Evolutionary conservation across 306 rosid species (phyloP).

Genomic region (Pterocarpus macrocarpus): DNA sequence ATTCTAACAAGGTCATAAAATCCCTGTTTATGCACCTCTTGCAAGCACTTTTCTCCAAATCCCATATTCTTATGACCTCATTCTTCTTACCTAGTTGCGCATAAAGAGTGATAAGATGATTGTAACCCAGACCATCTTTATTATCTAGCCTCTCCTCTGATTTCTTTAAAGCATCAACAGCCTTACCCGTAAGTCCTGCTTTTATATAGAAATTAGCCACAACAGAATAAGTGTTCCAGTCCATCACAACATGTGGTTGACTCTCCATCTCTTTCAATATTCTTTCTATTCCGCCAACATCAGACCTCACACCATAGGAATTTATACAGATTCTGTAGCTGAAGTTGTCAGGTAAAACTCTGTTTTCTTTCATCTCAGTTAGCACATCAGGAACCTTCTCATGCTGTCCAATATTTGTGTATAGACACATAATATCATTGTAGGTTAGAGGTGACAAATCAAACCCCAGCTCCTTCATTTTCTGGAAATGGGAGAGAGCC

Average conservation of each 20-base stretch:
- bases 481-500: conserved; percentile 69
- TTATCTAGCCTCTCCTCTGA: conserved; percentile 70
- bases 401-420: conserved; percentile 68
- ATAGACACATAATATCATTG: conserved; percentile 87
- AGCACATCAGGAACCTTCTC: conserved; percentile 74
- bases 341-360: conserved; percentile 76
- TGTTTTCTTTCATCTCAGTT: conserved; percentile 74
- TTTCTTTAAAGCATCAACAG: conserved; percentile 66
- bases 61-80: conserved; percentile 81
- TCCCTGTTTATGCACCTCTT: conserved; percentile 82
- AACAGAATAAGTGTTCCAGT: conserved; percentile 86
- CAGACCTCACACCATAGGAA: conserved; percentile 69
- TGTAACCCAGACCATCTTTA: conserved; percentile 74
- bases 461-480: conserved; percentile 84
- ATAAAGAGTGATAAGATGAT: conserved; percentile 76
- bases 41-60: conserved; percentile 66
- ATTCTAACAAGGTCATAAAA: conserved; percentile 63
- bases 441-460: conserved; percentile 68
- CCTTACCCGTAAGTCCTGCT: conserved; percentile 59
- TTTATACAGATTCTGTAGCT: conserved; percentile 88
- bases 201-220: conserved; percentile 73
- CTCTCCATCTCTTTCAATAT: conserved; percentile 77
- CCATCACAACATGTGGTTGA: conserved; percentile 71
- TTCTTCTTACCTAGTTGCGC: conserved; percentile 64
- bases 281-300: conserved; percentile 68